These are phyloP conservation scores for Immersiella caudata DNA, from an alignment of 495 filamentous ascomycete genomes.

Conservation along the genomic window DNA sequence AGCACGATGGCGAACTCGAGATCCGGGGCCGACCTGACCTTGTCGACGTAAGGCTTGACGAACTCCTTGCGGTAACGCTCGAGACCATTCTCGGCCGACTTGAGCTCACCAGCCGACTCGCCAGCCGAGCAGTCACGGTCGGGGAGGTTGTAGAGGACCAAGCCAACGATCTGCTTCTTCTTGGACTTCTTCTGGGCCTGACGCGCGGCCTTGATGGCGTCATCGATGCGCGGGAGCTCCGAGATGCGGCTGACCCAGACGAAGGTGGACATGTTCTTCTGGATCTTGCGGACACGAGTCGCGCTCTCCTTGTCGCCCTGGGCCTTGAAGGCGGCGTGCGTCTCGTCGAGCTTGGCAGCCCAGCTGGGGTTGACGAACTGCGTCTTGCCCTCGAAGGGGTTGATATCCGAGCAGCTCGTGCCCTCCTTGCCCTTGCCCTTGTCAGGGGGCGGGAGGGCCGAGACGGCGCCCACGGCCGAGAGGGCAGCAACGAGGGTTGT, in stretches of 20 bases:
- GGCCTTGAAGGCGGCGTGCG: conserved; percentile 49
- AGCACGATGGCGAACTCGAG: conserved; percentile 46
- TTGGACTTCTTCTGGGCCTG: conserved; percentile 47
- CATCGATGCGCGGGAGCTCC: conserved; percentile 45
- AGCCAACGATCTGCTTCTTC: conserved; percentile 48
- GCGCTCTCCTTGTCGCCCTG: conserved; percentile 42
- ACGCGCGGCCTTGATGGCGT: conserved; percentile 53
- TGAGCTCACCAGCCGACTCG: conserved; percentile 63
- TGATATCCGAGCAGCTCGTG: conserved; percentile 25
- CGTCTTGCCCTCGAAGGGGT: conserved; percentile 57
- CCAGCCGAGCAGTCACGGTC: conserved; percentile 66
- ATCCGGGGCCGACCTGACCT: conserved; percentile 32
- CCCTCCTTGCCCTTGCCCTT: neutral
- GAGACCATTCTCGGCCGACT: conserved; percentile 51
- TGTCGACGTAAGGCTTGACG: conserved; percentile 52
- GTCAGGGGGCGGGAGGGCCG: neutral
- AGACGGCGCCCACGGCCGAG: conserved; percentile 21
- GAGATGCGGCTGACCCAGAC: conserved; percentile 50
- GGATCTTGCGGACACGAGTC: conserved; percentile 45
- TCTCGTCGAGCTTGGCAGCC: conserved; percentile 52
- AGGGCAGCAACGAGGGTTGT: conserved; percentile 17
- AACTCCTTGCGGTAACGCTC: conserved; percentile 62
- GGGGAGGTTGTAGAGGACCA: conserved; percentile 69
- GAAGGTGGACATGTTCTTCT: conserved; percentile 55
- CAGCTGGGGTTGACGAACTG: conserved; percentile 59